phyloP scores from a whole-genome alignment of 768 basidiomycete species.

The Calocera cornea region DNA sequence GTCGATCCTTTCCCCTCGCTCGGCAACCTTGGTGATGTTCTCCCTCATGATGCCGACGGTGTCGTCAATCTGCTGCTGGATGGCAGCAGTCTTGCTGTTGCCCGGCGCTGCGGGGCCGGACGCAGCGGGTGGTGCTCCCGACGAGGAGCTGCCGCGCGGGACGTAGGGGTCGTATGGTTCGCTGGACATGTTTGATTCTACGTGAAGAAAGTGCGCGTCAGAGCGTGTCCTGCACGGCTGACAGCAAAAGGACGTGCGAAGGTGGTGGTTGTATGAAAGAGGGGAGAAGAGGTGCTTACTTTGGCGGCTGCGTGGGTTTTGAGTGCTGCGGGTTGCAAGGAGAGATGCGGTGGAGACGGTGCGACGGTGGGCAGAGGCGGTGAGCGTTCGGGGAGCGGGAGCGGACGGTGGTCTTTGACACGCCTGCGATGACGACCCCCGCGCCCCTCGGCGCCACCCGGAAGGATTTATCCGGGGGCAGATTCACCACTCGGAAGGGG shows the following conservation, averaged over 20 bases:
- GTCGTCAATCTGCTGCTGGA: slow-evolving; percentile 88
- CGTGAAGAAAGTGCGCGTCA: background rate
- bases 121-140: slow-evolving; percentile 27
- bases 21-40: slow-evolving; percentile 91
- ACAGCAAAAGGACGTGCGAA: background rate
- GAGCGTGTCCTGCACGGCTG: background rate
- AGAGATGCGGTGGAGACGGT: background rate
- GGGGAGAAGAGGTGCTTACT: background rate
- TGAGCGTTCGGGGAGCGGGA: background rate
- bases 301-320: background rate
- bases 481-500: too few species aligned
- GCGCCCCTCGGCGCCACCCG: too few species aligned
- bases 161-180: slow-evolving; percentile 99
- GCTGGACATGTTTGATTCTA: slow-evolving; percentile 8
- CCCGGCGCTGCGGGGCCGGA: slow-evolving; percentile 33
- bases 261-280: background rate
- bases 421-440: background rate
- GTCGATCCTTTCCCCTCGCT: slow-evolving; percentile 87
- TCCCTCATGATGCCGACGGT: slow-evolving; percentile 97
- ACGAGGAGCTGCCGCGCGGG: slow-evolving; percentile 63
- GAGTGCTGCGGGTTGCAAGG: background rate
- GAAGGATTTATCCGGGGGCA: too few species aligned
- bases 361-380: background rate
- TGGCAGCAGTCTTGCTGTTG: slow-evolving; percentile 80
- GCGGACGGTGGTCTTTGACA: background rate